phyloP scores from a whole-genome alignment of 1,284 basidiomycete species.

The Leccinum pallidistipes region DNA sequence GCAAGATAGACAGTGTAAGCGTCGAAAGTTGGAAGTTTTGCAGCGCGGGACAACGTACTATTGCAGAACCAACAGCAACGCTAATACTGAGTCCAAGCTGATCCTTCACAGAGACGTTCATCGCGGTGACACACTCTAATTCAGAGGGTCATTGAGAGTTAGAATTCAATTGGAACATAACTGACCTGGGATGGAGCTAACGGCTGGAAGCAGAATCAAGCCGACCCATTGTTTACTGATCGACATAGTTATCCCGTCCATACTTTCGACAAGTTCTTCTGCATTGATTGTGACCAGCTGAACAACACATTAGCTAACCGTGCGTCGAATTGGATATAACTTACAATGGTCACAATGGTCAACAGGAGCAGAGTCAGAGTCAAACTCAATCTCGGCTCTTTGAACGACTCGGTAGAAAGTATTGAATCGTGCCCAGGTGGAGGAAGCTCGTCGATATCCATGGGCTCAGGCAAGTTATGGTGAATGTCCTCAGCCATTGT shows the following conservation, averaged over 20 bases:
- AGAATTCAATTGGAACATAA: neutral
- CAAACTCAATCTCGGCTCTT: conserved; percentile 61
- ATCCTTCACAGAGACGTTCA: conserved; percentile 85
- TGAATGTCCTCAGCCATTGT: conserved; percentile 3
- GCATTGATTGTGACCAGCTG: conserved; percentile 79
- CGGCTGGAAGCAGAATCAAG: conserved; percentile 85
- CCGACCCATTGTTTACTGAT: conserved; percentile 82
- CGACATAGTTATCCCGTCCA: conserved; percentile 56
- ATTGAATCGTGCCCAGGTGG: conserved; percentile 19
- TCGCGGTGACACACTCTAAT: conserved; percentile 82
- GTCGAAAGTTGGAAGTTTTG: neutral
- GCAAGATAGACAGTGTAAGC: neutral
- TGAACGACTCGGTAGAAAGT: conserved; percentile 23
- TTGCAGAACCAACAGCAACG: conserved; percentile 89
- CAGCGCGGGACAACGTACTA: conserved; percentile 50
- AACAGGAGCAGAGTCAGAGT: conserved; percentile 58
- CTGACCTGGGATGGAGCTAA: conserved; percentile 79
- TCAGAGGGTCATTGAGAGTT: neutral
- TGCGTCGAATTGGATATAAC: conserved; percentile 25
- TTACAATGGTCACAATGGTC: conserved; percentile 62
- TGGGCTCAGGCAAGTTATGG: conserved; percentile 15
- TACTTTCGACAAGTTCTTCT: conserved; percentile 84
- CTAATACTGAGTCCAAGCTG: conserved; percentile 72
- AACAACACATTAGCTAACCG: conserved; percentile 6
- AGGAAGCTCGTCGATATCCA: conserved; percentile 27